Conservation (phyloP, 768 basidiomycete species). For the Suillus sp. region DNA sequence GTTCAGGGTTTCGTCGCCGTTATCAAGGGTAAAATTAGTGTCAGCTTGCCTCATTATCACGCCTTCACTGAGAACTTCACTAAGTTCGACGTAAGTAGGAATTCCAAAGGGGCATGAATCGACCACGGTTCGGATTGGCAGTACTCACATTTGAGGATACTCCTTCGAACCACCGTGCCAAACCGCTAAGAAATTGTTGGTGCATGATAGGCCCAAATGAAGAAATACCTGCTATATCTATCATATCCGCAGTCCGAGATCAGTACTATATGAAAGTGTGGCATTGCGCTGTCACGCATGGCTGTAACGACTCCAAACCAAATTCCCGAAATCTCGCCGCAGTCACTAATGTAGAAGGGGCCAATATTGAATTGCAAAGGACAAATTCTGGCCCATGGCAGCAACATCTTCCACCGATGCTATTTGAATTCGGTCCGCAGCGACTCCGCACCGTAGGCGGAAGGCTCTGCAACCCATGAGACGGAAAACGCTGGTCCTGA, state of each 20-base stretch:
- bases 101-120: neutral
- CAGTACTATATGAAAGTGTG: neutral
- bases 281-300: neutral
- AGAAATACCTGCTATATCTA: neutral
- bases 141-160: no score
- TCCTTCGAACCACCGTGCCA: neutral
- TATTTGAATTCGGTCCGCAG: conserved; percentile 4
- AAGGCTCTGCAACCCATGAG: conserved; percentile 3
- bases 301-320: neutral
- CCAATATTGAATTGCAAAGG: neutral
- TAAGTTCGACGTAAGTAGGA: neutral
- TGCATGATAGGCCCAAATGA: neutral
- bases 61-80: neutral
- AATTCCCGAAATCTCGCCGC: neutral
- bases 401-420: neutral
- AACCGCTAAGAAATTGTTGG: neutral
- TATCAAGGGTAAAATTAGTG: conserved; percentile 21
- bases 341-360: neutral
- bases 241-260: neutral
- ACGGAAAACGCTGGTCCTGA: conserved; percentile 23
- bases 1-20: conserved; percentile 49
- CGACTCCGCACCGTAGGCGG: neutral
- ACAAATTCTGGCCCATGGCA: neutral
- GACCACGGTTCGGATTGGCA: neutral
- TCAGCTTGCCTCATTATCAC: neutral